phyloP scores from a whole-genome alignment of 371 early-diverging fungal genomes.

The Mortierella sp. region DNA sequence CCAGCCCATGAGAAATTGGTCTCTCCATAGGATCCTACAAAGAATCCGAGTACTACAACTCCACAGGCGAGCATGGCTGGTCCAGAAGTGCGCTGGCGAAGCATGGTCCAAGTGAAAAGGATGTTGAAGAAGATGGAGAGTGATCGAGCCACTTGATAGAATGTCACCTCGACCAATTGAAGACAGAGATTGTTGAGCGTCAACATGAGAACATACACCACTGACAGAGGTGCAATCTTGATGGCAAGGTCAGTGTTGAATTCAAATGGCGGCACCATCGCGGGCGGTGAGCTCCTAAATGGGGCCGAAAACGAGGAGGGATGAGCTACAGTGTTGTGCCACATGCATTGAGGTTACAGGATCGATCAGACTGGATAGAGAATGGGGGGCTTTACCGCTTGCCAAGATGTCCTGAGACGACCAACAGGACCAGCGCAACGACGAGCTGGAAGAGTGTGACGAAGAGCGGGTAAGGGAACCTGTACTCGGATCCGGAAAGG shows the following conservation, averaged over 20 bases:
- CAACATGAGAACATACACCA: conserved; percentile 79
- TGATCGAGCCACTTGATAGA: conserved; percentile 80
- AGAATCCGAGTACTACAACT: conserved; percentile 77
- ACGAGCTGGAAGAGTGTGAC: conserved; percentile 78
- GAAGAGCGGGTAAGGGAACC: conserved; percentile 75
- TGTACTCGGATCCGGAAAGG: conserved; percentile 67
- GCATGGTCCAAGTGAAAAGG: conserved; percentile 71
- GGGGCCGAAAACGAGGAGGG: not conserved
- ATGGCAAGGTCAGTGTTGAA: conserved; percentile 66
- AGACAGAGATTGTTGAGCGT: conserved; percentile 77
- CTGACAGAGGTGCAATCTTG: conserved; percentile 71
- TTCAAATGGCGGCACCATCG: conserved; percentile 78
- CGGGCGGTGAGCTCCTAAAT: conserved; percentile 61
- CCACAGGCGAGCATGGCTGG: conserved; percentile 69
- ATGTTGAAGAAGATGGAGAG: conserved; percentile 81
- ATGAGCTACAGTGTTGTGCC: no score
- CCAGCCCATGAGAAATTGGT: conserved; percentile 78
- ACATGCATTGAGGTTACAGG: not conserved
- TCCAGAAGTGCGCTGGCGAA: conserved; percentile 66
- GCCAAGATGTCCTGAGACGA: conserved; percentile 70
- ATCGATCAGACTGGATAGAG: no score
- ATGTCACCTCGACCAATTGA: conserved; percentile 76
- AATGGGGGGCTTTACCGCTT: conserved; percentile 58
- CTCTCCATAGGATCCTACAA: conserved; percentile 77
- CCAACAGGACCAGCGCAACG: conserved; percentile 68